Base-by-base conservation (phyloP, 441 rosid species). In the Arabidopsis hybrid region DNA sequence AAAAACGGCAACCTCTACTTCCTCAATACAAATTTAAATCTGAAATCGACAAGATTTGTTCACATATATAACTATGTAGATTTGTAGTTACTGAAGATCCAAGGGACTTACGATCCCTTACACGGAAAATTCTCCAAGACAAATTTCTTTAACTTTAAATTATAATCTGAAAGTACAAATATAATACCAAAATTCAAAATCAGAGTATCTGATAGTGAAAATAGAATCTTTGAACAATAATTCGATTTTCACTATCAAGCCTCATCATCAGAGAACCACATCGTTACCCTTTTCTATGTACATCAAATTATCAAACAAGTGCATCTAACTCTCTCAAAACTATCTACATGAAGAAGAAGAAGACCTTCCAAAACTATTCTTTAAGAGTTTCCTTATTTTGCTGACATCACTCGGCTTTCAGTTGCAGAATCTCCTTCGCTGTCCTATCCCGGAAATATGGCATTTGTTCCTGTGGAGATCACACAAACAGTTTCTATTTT, bases 391-490 rank as follows among this genome's bases (percentile, higher is more conserved):
- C 31, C 17, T 52, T 29, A 8, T 13, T 72, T 64, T 11, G 21
- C 32, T 65, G 14, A 50, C 3, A 51, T 93, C 89, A 91, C 64
- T 92, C 93, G 12, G 99, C 98, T 89, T 83, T 89, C 83, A 87
- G 68, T 80, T 82, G 87, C 75, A 95, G 84, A 65, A 93, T 88
- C 82, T 95, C 97, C 82, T 87, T 91, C 0, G 94, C 94, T 21
- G 98, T 90, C 81, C 97, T 88, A 77, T 65, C 35, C 34, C 98
- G 86, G 51, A 95, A 95, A 79, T 91, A 95, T 34, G 92, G 87
- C 95, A 93, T 95, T 75, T 90, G 85, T 64, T 85, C 92, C 99
- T 93, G 79, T 31, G 42, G 18, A 43, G 32, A 78, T 13, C 56
- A 46, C 62, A 52, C 59, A 65, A 55, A 31, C 72, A 57, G 12